A percentile compares a stretch with the other conserved stretches of the same genome.
Conservation (phyloP, 805 yeast species). For the Komagataella ulmi region DNA sequence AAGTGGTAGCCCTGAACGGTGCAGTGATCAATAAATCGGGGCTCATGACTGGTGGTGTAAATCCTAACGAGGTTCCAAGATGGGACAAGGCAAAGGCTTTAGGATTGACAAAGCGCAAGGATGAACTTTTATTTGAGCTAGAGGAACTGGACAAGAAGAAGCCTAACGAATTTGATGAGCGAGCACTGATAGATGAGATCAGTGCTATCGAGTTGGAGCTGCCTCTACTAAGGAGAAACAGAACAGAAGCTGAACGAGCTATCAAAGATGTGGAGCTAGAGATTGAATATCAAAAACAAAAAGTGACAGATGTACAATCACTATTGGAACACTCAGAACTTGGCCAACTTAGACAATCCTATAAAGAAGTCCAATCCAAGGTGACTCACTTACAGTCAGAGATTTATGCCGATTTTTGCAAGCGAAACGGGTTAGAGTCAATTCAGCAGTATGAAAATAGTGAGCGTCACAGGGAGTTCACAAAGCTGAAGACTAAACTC, state of each 20-base stretch:
- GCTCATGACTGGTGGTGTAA: conserved; percentile 79
- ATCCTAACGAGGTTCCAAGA: conserved; percentile 30
- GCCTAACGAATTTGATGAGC: conserved; percentile 44
- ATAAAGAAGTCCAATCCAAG: conserved; percentile 9
- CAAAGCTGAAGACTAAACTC: conserved; percentile 48
- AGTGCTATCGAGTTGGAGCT: conserved; percentile 25
- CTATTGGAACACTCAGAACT: conserved; percentile 14
- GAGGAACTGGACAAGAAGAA: conserved; percentile 27
- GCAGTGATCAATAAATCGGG: conserved; percentile 76
- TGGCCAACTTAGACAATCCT: conserved; percentile 12
- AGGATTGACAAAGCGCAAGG: conserved; percentile 34
- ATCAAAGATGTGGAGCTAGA: conserved; percentile 27
- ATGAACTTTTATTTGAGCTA: conserved; percentile 31
- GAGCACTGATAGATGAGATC: conserved; percentile 42
- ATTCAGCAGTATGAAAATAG: conserved; percentile 60
- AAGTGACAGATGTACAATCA: conserved; percentile 10
- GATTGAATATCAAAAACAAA: conserved; percentile 28
- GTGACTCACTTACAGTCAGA: conserved; percentile 21
- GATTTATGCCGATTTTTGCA: conserved; percentile 43
- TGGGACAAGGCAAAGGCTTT: conserved; percentile 69
- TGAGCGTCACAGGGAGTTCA: conserved; percentile 34
- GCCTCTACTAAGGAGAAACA: conserved; percentile 14
- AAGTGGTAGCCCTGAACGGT: conserved; percentile 74
- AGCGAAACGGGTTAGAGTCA: conserved; percentile 33
- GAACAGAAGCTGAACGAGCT: conserved; percentile 12